phyloP scores from a whole-genome alignment of 1,284 basidiomycete genomes.

The Wallemia mellicola region DNA sequence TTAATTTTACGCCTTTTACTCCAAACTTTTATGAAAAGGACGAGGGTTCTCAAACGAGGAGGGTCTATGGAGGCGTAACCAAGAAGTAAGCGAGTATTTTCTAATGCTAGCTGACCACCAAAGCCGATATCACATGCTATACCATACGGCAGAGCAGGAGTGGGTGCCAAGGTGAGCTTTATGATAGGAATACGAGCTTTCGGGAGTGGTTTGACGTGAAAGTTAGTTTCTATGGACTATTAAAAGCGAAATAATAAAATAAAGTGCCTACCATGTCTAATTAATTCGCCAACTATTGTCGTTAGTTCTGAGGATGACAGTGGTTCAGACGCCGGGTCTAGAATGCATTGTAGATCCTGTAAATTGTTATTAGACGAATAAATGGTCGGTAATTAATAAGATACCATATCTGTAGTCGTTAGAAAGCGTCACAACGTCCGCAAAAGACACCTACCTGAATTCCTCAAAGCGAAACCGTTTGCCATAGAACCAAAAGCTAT shows the following conservation, averaged over 20 bases:
- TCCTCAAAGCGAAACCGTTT: slow-evolving; percentile 72
- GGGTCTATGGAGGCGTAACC: slow-evolving; percentile 96
- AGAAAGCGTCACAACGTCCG: neutral
- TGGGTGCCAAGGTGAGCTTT: slow-evolving; percentile 74
- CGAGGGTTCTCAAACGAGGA: slow-evolving; percentile 66
- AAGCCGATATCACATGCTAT: slow-evolving; percentile 95
- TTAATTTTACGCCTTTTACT: slow-evolving; percentile 95
- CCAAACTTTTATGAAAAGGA: slow-evolving; percentile 97
- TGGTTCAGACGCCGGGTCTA: slow-evolving; percentile 46
- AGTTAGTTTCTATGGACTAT: slow-evolving; percentile 49
- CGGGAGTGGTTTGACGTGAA: slow-evolving; percentile 81
- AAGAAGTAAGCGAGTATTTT: slow-evolving; percentile 82
- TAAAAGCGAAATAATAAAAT: neutral
- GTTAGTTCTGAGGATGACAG: slow-evolving; percentile 57
- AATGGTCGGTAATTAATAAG: neutral
- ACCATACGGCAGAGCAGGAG: slow-evolving; percentile 33
- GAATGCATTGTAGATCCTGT: slow-evolving; percentile 74
- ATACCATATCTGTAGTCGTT: neutral
- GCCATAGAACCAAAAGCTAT: slow-evolving; percentile 84
- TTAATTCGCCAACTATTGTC: slow-evolving; percentile 67
- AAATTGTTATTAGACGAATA: neutral
- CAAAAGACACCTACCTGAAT: slow-evolving; percentile 37
- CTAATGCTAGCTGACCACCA: slow-evolving; percentile 80
- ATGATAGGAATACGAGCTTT: slow-evolving; percentile 96
- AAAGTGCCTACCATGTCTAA: slow-evolving; percentile 43